Conservation (phyloP, 345 rosid genomes). For the Brassica rapa region DNA sequence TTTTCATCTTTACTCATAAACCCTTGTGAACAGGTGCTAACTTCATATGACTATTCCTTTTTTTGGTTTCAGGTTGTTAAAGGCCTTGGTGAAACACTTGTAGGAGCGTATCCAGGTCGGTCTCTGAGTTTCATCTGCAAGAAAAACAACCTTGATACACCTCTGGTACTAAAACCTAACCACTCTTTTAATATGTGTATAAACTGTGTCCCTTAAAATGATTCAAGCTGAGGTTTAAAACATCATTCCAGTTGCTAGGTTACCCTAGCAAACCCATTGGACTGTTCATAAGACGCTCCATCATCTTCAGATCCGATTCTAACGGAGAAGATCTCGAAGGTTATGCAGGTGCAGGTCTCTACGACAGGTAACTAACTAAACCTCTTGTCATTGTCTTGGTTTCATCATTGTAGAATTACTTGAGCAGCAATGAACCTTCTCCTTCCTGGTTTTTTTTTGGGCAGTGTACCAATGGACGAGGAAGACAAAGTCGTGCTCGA, state of each 20-base stretch:
- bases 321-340: constrained; percentile 99
- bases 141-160: constrained; percentile 67
- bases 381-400: constrained; percentile 1
- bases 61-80: constrained; percentile 66
- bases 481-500: constrained; percentile 78
- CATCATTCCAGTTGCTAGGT: constrained; percentile 66
- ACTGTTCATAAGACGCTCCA: constrained; percentile 84
- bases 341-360: constrained; percentile 99
- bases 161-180: constrained; percentile 57
- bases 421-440: constrained; percentile 7
- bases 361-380: constrained; percentile 77
- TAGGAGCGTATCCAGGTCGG: constrained; percentile 99
- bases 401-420: neutral
- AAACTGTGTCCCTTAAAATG: neutral
- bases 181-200: neutral
- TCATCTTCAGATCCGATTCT: constrained; percentile 96
- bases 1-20: neutral
- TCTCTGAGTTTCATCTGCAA: constrained; percentile 90
- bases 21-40: constrained; percentile 1
- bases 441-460: constrained; percentile 4
- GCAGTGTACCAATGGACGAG: constrained; percentile 97
- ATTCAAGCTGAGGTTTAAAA: neutral
- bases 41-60: neutral
- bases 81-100: constrained; percentile 98
- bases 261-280: constrained; percentile 98